These are phyloP conservation scores for Alternaria gansuensis DNA, from an alignment of 2,329 filamentous ascomycete species.

Conservation along the genomic window DNA sequence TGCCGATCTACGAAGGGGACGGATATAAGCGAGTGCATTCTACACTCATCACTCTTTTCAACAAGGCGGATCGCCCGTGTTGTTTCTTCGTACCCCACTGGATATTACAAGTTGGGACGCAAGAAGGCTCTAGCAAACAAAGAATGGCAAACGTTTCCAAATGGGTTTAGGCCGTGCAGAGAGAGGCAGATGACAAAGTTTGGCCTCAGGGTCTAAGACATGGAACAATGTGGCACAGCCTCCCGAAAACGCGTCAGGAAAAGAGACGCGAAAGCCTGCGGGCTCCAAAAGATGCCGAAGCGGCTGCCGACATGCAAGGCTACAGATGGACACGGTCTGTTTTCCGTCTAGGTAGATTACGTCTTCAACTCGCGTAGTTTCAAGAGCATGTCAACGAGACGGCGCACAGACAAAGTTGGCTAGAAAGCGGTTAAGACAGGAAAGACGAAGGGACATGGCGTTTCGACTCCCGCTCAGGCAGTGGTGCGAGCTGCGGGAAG, in stretches of 20 bases:
- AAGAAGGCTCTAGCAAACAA: conserved; percentile 17
- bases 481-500: conserved; percentile 49
- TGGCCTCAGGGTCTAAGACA: conserved; percentile 46
- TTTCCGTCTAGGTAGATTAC: conserved; percentile 5
- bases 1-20: conserved; percentile 3
- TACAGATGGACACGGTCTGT: conserved; percentile 7
- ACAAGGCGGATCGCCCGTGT: conserved; percentile 11
- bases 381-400: conserved; percentile 14
- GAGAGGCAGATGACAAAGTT: conserved; percentile 45
- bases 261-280: conserved; percentile 18
- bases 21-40: conserved; percentile 12
- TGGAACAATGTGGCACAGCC: conserved; percentile 42
- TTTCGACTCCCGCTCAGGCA: conserved; percentile 42
- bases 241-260: conserved; percentile 36
- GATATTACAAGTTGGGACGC: conserved; percentile 18
- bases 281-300: conserved; percentile 12
- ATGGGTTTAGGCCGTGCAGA: conserved; percentile 44
- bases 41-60: conserved; percentile 12
- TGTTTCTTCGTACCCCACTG: conserved; percentile 12
- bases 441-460: conserved; percentile 43
- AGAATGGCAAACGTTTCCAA: conserved; percentile 23
- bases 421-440: conserved; percentile 22
- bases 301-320: conserved; percentile 3
- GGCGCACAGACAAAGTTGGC: conserved; percentile 14
- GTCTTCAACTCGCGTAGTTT: conserved; percentile 13